Percentiles rank a stretch among this genome's conserved stretches.
These are phyloP conservation scores for Cyanidioschyzon merolae DNA, from an alignment of 23 red algal species.

Conservation along the genomic window DNA sequence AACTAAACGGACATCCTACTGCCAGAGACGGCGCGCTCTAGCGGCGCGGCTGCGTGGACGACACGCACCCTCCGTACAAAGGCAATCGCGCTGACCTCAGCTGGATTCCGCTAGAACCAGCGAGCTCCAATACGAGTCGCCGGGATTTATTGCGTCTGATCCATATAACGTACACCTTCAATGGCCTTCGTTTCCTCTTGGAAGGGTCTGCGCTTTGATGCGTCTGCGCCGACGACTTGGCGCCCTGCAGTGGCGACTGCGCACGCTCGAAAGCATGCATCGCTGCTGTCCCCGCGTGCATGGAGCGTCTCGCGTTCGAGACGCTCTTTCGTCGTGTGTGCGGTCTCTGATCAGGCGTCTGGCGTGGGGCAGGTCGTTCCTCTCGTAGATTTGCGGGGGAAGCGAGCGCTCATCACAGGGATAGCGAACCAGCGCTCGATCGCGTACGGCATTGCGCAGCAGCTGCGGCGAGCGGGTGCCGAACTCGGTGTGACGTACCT, in stretches of 20 bases:
- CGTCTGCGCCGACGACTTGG: not conserved
- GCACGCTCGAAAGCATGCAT: not conserved
- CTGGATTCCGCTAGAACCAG: too few species aligned
- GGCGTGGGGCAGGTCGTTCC: slow-evolving; percentile 24
- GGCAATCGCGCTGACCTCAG: too few species aligned
- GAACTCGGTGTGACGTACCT: slow-evolving; percentile 85
- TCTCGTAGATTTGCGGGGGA: slow-evolving; percentile 81
- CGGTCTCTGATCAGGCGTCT: not conserved
- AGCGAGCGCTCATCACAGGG: slow-evolving; percentile 90
- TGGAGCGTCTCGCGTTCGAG: not conserved
- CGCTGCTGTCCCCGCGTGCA: not conserved
- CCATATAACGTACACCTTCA: too few species aligned
- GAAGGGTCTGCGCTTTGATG: not conserved
- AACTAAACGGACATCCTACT: too few species aligned
- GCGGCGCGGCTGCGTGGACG: too few species aligned
- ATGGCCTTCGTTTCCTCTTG: not conserved
- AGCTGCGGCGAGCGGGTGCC: slow-evolving; percentile 59
- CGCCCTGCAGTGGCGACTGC: not conserved
- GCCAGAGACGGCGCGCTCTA: too few species aligned
- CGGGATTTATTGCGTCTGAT: too few species aligned
- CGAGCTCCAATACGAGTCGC: too few species aligned
- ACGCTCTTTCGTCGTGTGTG: not conserved
- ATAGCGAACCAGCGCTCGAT: slow-evolving; percentile 97
- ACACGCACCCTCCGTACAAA: too few species aligned
- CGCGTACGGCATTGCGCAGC: slow-evolving; percentile 85